These are phyloP conservation scores for Flaveria robusta DNA, from an alignment of 129 eudicot genomes.

Conservation along the genomic window DNA sequence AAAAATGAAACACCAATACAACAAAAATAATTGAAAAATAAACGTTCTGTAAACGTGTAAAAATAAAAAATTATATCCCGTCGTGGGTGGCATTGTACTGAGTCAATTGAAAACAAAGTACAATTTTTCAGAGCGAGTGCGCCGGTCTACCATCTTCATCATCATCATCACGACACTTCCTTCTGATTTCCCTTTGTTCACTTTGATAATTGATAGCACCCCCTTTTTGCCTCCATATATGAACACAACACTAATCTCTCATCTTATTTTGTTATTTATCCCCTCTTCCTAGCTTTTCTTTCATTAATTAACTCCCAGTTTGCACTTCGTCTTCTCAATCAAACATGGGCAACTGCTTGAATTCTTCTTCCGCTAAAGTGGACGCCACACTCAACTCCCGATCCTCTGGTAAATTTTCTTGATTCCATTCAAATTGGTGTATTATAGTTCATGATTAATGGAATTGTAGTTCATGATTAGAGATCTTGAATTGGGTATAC, in stretches of 20 bases:
- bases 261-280: neutral
- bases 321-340: neutral
- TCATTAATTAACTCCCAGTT: neutral
- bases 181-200: neutral
- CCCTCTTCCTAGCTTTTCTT: neutral
- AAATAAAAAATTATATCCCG: neutral
- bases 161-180: neutral
- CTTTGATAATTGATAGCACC: too few species aligned
- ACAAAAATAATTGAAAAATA: too few species aligned
- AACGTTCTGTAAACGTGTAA: neutral
- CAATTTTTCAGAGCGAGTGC: neutral
- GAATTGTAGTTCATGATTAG: neutral
- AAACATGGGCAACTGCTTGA: conserved; percentile 70
- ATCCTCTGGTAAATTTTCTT: conserved; percentile 47
- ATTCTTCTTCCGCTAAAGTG: conserved; percentile 33
- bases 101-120: neutral
- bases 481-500: too few species aligned
- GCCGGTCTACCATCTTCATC: neutral
- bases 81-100: neutral
- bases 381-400: conserved; percentile 55
- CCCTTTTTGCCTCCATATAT: neutral
- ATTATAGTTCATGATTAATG: neutral
- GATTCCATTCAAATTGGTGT: neutral
- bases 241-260: neutral
- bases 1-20: too few species aligned